Base-by-base conservation (phyloP, 306 rosid species). In the Vigna unguiculata region DNA sequence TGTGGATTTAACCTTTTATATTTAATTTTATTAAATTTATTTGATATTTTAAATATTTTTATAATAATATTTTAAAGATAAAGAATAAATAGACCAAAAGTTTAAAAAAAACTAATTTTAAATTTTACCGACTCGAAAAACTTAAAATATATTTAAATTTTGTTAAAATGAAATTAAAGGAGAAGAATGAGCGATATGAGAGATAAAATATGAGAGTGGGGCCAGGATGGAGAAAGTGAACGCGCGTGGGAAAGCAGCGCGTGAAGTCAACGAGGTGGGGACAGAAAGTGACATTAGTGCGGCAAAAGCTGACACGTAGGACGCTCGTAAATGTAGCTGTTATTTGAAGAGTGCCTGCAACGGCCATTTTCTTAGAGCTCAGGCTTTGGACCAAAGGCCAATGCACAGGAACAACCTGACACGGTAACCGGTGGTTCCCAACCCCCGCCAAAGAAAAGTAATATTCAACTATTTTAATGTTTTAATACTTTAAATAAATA, bases 291-390 rank as follows among this genome's bases (percentile, higher is more conserved):
- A 91, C 86, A 71, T 83, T 87, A 85, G 93, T 81, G 92, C 63
- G 82, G 83, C 75, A 84, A 88, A 88, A 85, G 81, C 91, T 84
- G 93, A 90, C 92, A 87, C 92, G 97, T 90, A 43, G 82, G 90
- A 88, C 97, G 85, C 91, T 89, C 90, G 93, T 90, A 87, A 91
- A 84, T 89, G 98, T 88, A 90, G 95, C 92, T 88, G 91, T 85
- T 88, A 57, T 78, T 30, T 79, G 76, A 40, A 76, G 75, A 82
- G 81, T 74, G 69, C 74, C 81, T 81, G 88, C 75, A 83, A 82
- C 87, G 86, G 85, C 89, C 84, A 79, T 60, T 68, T 36, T 73
- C 64, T 68, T 22, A 70, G 69, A 65, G 43, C 24, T 52, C 36
- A 65, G 59, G 22, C 64, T 80, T 86, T 60, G 20, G 49, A 59